Conservation (phyloP, 129 eudicot species). For the Pulicaria dysenterica region DNA sequence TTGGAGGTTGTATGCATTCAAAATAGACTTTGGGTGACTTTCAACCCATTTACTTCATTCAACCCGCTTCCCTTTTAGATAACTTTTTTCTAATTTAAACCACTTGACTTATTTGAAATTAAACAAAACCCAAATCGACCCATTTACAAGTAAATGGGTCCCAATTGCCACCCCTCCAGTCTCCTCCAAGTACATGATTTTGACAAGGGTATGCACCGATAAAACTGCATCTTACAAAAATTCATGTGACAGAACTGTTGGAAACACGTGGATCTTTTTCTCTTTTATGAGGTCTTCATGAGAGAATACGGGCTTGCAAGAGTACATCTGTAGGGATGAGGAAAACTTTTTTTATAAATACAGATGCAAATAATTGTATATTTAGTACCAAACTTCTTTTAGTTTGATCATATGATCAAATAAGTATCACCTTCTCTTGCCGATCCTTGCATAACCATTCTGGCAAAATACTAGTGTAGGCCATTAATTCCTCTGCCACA, state of each 20-base stretch:
- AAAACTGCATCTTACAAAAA: slow-evolving; percentile 58
- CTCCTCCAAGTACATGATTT: not conserved
- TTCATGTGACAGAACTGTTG: slow-evolving; percentile 58
- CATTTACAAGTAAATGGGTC: not conserved
- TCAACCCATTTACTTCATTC: not conserved
- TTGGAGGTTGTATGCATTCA: not conserved
- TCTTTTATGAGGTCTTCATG: slow-evolving; percentile 68
- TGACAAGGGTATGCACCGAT: slow-evolving; percentile 3
- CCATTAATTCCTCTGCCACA: slow-evolving; percentile 79
- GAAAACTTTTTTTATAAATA: not conserved
- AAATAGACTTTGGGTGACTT: not conserved
- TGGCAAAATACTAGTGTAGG: slow-evolving; percentile 66
- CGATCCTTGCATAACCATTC: slow-evolving; percentile 82
- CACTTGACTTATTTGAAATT: not conserved
- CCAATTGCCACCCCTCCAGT: slow-evolving; percentile 1
- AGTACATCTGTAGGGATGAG: slow-evolving; percentile 58
- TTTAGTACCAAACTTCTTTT: not conserved
- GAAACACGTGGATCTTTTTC: slow-evolving; percentile 66
- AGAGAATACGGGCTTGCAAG: slow-evolving; percentile 66
- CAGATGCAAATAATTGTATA: slow-evolving; percentile 3
- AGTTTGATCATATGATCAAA: slow-evolving; percentile 15
- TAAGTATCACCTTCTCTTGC: slow-evolving; percentile 60
- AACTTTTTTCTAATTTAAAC: too few relatives aligned
- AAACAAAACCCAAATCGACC: slow-evolving; percentile 4
- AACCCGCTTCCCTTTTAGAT: not conserved